Conservation (phyloP, 352 stramenopile genomes). For the Globisporangium cylindrosporum region DNA sequence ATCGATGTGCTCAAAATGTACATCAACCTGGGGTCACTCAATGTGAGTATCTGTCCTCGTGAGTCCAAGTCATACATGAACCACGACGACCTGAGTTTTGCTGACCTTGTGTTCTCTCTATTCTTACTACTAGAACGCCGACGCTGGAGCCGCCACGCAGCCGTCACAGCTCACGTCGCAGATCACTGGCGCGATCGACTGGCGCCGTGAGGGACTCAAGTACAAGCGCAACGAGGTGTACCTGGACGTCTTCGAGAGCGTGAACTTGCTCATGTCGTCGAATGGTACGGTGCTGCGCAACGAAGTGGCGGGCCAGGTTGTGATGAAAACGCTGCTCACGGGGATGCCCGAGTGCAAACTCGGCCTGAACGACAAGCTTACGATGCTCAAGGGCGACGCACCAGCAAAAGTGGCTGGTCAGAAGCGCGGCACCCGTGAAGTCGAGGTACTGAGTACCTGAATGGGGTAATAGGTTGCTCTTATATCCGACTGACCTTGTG, state of each 20-base stretch:
- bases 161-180: slow-evolving; percentile 76
- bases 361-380: slow-evolving; percentile 98
- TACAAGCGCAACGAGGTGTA: slow-evolving; percentile 99
- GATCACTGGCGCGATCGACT: slow-evolving; percentile 88
- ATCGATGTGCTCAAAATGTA: slow-evolving; percentile 98
- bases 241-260: slow-evolving; percentile 96
- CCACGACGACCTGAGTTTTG: background rate
- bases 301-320: slow-evolving; percentile 94
- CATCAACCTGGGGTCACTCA: slow-evolving; percentile 94
- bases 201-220: slow-evolving; percentile 94
- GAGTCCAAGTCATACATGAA: background rate
- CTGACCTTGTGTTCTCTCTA: background rate
- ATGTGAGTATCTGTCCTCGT: slow-evolving; percentile 29
- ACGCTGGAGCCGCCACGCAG: slow-evolving; percentile 91
- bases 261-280: slow-evolving; percentile 96
- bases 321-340: slow-evolving; percentile 98
- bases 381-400: slow-evolving; percentile 93
- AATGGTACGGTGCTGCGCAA: slow-evolving; percentile 93
- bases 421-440: slow-evolving; percentile 71
- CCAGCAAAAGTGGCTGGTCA: slow-evolving; percentile 59
- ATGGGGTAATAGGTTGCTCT: background rate
- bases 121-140: slow-evolving; percentile 53
- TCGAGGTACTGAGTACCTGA: slow-evolving; percentile 32
- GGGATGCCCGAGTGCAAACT: slow-evolving; percentile 99
- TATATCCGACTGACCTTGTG: background rate